Conservation (phyloP, 805 yeast species). For the Ogataea nakhonphanomensis region DNA sequence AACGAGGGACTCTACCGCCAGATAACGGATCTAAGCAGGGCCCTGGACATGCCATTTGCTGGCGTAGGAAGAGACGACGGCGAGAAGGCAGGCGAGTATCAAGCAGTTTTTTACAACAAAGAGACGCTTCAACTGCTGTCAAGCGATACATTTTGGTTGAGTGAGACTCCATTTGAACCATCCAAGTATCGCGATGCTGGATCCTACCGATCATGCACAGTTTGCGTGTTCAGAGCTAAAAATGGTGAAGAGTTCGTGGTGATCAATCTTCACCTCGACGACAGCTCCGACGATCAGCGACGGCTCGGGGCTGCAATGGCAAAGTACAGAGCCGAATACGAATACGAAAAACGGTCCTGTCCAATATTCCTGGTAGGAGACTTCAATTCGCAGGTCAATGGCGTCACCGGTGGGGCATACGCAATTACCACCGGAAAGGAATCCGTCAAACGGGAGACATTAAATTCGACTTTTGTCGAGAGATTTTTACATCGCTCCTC, state of each 20-base stretch:
- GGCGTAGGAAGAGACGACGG: slow-evolving; percentile 58
- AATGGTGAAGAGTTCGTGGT: slow-evolving; percentile 36
- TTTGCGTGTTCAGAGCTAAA: slow-evolving; percentile 32
- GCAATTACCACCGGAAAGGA: slow-evolving; percentile 26
- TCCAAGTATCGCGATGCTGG: slow-evolving; percentile 42
- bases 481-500: slow-evolving; percentile 18
- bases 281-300: slow-evolving; percentile 44
- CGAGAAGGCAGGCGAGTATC: slow-evolving; percentile 43
- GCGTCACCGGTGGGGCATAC: slow-evolving; percentile 36
- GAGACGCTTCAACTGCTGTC: slow-evolving; percentile 38
- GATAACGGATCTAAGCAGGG: slow-evolving; percentile 39
- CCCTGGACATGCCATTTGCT: slow-evolving; percentile 37
- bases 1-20: slow-evolving; percentile 50
- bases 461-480: slow-evolving; percentile 23
- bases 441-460: background rate
- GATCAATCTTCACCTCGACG: slow-evolving; percentile 51
- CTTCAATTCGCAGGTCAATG: slow-evolving; percentile 49
- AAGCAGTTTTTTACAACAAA: slow-evolving; percentile 43
- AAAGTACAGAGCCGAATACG: slow-evolving; percentile 37
- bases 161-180: slow-evolving; percentile 52
- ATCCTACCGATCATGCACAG: slow-evolving; percentile 38
- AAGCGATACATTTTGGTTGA: slow-evolving; percentile 49
- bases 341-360: slow-evolving; percentile 1
- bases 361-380: slow-evolving; percentile 52
- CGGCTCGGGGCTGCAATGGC: slow-evolving; percentile 43